A percentile compares a stretch with the other conserved stretches of the same genome.
These are phyloP conservation scores for Stephanodiscus minutulus DNA, from an alignment of 108 stramenopile species.

Conservation along the genomic window DNA sequence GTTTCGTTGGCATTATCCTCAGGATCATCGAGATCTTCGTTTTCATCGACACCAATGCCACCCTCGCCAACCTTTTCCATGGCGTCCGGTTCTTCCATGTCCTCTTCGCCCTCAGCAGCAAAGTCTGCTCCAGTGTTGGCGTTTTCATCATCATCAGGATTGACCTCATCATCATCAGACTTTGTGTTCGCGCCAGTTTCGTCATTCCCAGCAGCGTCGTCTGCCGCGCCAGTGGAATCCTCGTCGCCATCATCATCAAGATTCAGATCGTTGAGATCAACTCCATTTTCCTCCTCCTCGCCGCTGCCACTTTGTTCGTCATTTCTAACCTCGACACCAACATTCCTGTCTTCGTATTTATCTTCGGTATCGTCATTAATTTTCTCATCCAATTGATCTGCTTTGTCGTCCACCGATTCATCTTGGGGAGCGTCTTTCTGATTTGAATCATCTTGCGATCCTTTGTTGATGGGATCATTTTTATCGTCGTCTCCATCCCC, in stretches of 20 bases:
- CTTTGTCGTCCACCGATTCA: slow-evolving; percentile 55
- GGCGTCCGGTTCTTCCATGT: slow-evolving; percentile 10
- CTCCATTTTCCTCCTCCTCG: slow-evolving; percentile 52
- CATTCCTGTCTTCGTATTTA: slow-evolving; percentile 77
- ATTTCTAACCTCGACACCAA: slow-evolving; percentile 63
- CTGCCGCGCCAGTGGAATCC: slow-evolving; percentile 44
- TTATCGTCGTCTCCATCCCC: slow-evolving; percentile 82
- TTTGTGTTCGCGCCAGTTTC: slow-evolving; percentile 38
- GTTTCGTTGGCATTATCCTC: slow-evolving; percentile 22
- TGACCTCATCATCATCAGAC: slow-evolving; percentile 29
- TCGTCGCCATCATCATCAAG: slow-evolving; percentile 59
- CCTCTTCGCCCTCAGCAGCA: slow-evolving; percentile 32
- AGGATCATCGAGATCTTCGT: slow-evolving; percentile 33
- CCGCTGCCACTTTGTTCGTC: slow-evolving; percentile 35
- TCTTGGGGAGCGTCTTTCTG: slow-evolving; percentile 41
- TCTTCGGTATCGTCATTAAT: slow-evolving; percentile 82
- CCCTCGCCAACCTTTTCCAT: slow-evolving; percentile 20
- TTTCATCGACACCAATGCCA: slow-evolving; percentile 19
- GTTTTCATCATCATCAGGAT: slow-evolving; percentile 43
- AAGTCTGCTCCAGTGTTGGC: slow-evolving; percentile 41
- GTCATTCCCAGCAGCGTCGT: slow-evolving; percentile 35
- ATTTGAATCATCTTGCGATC: slow-evolving; percentile 38
- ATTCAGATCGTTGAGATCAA: slow-evolving; percentile 53
- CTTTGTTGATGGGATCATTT: slow-evolving; percentile 13
- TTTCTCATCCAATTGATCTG: slow-evolving; percentile 50